A percentile compares a stretch with the other conserved stretches of the same genome.
Conservation (phyloP, 306 rosid genomes). For the Medicago truncatula region MtrunA17r5.0-ANR NC_053049.1:18195001-18195500, state of each 20-base stretch:
- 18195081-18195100: conserved; percentile 6
- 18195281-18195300: conserved; percentile 10
- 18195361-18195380: too few species aligned
- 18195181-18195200: conserved; percentile 73
- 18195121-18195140: conserved; percentile 49
- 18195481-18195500: too few species aligned
- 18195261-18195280: too few species aligned
- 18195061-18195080: not conserved
- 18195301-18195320: not conserved
- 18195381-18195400: too few species aligned
- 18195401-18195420: too few species aligned
- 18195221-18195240: too few species aligned
- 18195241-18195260: too few species aligned
- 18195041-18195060: not conserved
- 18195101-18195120: conserved; percentile 22
- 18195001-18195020: conserved; percentile 10
- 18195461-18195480: too few species aligned
- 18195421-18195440: too few species aligned
- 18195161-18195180: conserved; percentile 73
- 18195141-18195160: conserved; percentile 73
- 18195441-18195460: too few species aligned
- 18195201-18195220: conserved; percentile 29
- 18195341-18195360: too few species aligned
- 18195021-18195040: conserved; percentile 17
- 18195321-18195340: too few species aligned